Conservation (phyloP, 371 early-diverging fungal species). For the Thermomucor indicae-seudaticae region DNA sequence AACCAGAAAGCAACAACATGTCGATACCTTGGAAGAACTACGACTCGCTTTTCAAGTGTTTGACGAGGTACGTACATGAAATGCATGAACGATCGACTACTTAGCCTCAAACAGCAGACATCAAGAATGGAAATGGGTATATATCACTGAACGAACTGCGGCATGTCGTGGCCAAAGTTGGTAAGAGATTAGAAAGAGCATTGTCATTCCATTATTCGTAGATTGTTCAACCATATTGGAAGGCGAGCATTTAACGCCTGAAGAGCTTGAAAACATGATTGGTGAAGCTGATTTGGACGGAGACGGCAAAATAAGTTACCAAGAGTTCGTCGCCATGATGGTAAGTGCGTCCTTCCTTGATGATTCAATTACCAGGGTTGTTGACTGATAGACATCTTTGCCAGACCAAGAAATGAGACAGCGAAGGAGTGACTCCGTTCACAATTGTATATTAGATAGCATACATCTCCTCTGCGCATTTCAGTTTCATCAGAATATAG, state of each 20-base stretch:
- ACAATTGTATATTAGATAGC: too few species aligned
- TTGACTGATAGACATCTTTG: slow-evolving; percentile 45
- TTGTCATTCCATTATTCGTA: neutral
- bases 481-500: too few species aligned
- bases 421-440: too few species aligned
- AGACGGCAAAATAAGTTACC: slow-evolving; percentile 84
- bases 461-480: too few species aligned
- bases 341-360: too few species aligned
- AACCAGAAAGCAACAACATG: slow-evolving; percentile 14
- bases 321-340: slow-evolving; percentile 92
- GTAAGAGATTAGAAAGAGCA: too few species aligned
- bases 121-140: neutral
- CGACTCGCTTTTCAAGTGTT: slow-evolving; percentile 47
- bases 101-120: neutral
- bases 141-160: neutral
- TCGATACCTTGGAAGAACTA: slow-evolving; percentile 34
- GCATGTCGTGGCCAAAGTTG: too few species aligned
- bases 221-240: neutral
- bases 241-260: slow-evolving; percentile 68
- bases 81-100: neutral
- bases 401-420: too few species aligned
- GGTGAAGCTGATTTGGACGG: slow-evolving; percentile 82
- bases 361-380: slow-evolving; percentile 54
- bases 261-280: slow-evolving; percentile 82
- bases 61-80: slow-evolving; percentile 24